Conservation (phyloP, 768 basidiomycete genomes). For the Mycena kentingensis region DNA sequence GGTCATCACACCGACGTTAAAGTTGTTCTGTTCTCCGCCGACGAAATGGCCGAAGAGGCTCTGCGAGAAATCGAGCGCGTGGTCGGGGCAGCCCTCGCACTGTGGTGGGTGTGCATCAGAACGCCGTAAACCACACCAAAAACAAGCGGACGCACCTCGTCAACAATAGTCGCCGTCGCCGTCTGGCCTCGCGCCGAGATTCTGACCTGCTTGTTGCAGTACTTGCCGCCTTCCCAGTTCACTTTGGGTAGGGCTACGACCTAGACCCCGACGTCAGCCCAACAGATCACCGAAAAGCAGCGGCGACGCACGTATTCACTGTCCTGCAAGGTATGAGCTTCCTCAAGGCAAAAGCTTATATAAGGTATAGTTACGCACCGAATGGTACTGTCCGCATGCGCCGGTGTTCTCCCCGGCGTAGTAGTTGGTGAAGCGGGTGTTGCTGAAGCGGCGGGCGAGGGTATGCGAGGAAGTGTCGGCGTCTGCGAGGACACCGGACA, state of each 20-base stretch:
- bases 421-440: constrained; percentile 10
- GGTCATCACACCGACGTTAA: neutral
- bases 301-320: constrained; percentile 7
- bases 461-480: constrained; percentile 5
- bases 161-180: constrained; percentile 35
- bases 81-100: constrained; percentile 34
- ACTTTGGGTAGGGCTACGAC: constrained; percentile 14
- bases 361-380: no score
- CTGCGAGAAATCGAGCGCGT: constrained; percentile 40
- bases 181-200: constrained; percentile 34
- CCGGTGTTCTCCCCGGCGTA: constrained; percentile 1
- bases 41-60: constrained; percentile 42
- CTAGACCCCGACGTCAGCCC: neutral
- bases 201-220: constrained; percentile 40
- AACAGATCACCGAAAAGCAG: neutral
- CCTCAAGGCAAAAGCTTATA: no score
- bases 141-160: constrained; percentile 27
- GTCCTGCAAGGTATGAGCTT: no score
- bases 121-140: neutral
- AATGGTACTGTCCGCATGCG: constrained; percentile 5
- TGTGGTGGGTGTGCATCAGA: constrained; percentile 8
- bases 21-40: constrained; percentile 12
- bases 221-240: constrained; percentile 28
- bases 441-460: neutral
- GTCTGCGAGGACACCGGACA: neutral